Conservation (phyloP, 2,329 filamentous ascomycete genomes). For the Fusarium sp. region DNA sequence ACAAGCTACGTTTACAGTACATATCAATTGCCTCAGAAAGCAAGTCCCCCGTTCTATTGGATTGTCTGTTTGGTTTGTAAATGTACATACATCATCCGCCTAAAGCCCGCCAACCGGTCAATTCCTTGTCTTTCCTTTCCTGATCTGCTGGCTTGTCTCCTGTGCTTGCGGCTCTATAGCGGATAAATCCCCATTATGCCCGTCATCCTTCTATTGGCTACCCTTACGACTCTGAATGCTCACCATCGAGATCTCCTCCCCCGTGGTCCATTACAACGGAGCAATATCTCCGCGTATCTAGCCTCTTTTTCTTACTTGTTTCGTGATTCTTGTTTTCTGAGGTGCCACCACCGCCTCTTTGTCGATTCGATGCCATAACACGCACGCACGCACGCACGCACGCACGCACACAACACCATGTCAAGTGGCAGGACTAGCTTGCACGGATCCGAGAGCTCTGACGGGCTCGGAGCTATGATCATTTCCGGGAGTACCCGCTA, state of each 20-base stretch:
- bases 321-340: conserved; percentile 20
- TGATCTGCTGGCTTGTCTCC: not conserved
- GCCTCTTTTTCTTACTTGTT: not conserved
- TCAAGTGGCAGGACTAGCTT: conserved; percentile 19
- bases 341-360: conserved; percentile 14
- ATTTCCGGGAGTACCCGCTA: conserved; percentile 14
- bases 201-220: conserved; percentile 10
- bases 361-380: conserved; percentile 9
- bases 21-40: conserved; percentile 8
- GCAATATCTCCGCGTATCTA: conserved; percentile 22
- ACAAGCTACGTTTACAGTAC: not conserved
- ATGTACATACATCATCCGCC: not conserved
- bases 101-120: not conserved
- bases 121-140: not conserved
- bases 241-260: conserved; percentile 33
- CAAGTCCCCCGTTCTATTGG: not conserved
- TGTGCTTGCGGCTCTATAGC: conserved; percentile 1
- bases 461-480: not conserved
- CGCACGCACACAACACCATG: not conserved
- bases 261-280: conserved; percentile 26
- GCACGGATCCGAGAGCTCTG: not conserved
- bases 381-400: not conserved
- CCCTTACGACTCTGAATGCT: conserved; percentile 7
- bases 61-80: not conserved
- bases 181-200: conserved; percentile 3